These are phyloP conservation scores for Dujonia santamariae DNA, from an alignment of 1,139 yeast species.

Conservation along the genomic window DNA sequence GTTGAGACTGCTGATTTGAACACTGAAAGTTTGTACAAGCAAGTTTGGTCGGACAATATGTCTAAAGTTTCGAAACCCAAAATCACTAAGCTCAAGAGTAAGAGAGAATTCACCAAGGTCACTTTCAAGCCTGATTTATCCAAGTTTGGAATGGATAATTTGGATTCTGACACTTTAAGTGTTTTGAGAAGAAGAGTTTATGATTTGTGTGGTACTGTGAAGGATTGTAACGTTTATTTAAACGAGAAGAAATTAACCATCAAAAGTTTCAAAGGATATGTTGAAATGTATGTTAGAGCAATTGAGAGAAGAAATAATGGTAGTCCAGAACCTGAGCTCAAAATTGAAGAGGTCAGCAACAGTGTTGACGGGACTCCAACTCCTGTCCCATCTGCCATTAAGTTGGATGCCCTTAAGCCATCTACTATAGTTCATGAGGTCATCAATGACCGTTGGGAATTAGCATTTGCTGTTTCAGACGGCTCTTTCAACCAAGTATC, in stretches of 20 bases:
- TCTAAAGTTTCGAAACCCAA: slow-evolving; percentile 70
- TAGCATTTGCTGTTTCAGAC: slow-evolving; percentile 93
- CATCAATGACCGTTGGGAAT: slow-evolving; percentile 79
- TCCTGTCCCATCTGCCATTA: background rate
- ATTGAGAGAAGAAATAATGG: slow-evolving; percentile 17
- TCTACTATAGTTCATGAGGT: slow-evolving; percentile 76
- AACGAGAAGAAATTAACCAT: slow-evolving; percentile 74
- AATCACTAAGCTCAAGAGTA: slow-evolving; percentile 57
- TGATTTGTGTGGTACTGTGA: slow-evolving; percentile 94
- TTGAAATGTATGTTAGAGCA: slow-evolving; percentile 86
- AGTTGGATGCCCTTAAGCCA: slow-evolving; percentile 16
- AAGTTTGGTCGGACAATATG: slow-evolving; percentile 90
- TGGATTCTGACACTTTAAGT: slow-evolving; percentile 80
- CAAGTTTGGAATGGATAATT: slow-evolving; percentile 77
- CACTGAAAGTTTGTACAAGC: slow-evolving; percentile 63
- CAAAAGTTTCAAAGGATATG: slow-evolving; percentile 78
- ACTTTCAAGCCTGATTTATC: slow-evolving; percentile 85
- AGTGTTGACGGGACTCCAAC: too few species aligned
- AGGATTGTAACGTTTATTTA: slow-evolving; percentile 73
- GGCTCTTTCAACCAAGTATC: slow-evolving; percentile 91
- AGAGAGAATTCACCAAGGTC: slow-evolving; percentile 80
- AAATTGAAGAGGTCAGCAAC: too few species aligned
- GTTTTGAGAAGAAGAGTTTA: slow-evolving; percentile 91
- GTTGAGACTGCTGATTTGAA: slow-evolving; percentile 86
- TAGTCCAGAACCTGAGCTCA: slow-evolving; percentile 15